Conservation (phyloP, 805 yeast genomes). For the Myxozyma neglecta region DNA sequence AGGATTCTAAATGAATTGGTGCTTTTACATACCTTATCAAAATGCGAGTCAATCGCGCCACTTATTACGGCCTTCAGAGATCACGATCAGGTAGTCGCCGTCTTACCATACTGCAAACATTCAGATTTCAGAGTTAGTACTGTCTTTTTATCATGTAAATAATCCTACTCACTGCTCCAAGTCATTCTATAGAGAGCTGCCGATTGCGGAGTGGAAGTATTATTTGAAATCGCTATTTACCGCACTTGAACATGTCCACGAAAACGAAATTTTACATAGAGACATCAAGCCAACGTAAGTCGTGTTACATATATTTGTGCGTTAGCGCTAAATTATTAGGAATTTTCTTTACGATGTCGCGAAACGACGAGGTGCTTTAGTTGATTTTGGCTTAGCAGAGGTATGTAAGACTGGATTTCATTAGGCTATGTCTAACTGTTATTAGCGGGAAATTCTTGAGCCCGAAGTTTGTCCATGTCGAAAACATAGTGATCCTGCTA, state of each 20-base stretch:
- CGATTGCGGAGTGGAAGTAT: conserved; percentile 72
- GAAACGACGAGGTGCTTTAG: conserved; percentile 72
- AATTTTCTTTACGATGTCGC: conserved; percentile 70
- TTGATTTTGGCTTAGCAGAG: conserved; percentile 93
- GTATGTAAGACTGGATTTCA: not conserved
- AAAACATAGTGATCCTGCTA: conserved; percentile 27
- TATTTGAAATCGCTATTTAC: conserved; percentile 78
- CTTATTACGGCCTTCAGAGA: conserved; percentile 80
- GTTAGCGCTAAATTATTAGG: conserved; percentile 42
- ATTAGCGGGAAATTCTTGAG: conserved; percentile 20
- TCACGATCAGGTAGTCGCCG: conserved; percentile 91
- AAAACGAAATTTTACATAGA: conserved; percentile 79
- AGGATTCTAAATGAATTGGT: conserved; percentile 87
- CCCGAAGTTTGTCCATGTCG: conserved; percentile 31
- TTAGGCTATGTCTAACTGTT: not conserved
- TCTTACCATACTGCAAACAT: conserved; percentile 86
- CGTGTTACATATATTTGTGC: conserved; percentile 13
- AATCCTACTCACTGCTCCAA: not conserved
- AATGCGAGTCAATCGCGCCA: conserved; percentile 75
- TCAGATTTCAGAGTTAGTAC: conserved; percentile 66
- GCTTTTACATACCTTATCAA: conserved; percentile 58
- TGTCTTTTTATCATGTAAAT: not conserved
- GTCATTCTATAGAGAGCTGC: conserved; percentile 76
- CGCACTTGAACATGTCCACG: conserved; percentile 74
- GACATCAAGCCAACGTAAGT: conserved; percentile 79